Percentiles rank a stretch among this genome's conserved stretches.
Evolutionary conservation across 2,329 filamentous ascomycete species (phyloP).

Genomic region (Cordyceps cateniannulata): DNA sequence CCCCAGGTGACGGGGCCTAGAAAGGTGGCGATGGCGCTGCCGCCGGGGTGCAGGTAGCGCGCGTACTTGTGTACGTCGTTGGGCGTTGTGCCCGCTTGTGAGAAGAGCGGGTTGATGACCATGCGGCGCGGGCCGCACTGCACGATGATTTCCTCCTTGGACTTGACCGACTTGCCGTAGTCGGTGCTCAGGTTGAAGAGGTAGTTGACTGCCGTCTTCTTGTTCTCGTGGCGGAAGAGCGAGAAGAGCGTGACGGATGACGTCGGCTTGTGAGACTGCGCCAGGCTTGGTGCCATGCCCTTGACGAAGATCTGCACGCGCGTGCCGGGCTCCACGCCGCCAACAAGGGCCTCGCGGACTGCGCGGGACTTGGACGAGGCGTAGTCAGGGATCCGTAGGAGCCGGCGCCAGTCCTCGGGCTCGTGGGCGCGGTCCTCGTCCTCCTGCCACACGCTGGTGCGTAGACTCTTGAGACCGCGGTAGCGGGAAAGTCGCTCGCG

Average conservation of each 20-base stretch:
- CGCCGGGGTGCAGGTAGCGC: constrained; percentile 83
- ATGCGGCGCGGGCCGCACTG: constrained; percentile 87
- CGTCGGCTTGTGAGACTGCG: constrained; percentile 41
- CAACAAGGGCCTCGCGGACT: constrained; percentile 77
- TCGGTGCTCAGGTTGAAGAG: constrained; percentile 81
- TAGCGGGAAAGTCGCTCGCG: constrained; percentile 81
- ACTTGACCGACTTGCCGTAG: constrained; percentile 68
- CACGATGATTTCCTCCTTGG: constrained; percentile 86
- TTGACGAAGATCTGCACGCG: constrained; percentile 73
- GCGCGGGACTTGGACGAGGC: constrained; percentile 71
- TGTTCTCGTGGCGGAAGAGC: constrained; percentile 88
- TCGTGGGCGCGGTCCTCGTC: constrained; percentile 81
- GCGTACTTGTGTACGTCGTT: constrained; percentile 98
- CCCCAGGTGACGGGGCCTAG: constrained; percentile 91
- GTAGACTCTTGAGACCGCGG: constrained; percentile 84
- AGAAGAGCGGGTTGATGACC: constrained; percentile 85
- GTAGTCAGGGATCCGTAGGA: constrained; percentile 87
- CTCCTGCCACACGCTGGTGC: constrained; percentile 81
- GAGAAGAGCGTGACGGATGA: constrained; percentile 72
- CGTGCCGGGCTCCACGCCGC: constrained; percentile 77
- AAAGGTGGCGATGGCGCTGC: constrained; percentile 82
- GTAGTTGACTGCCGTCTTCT: constrained; percentile 83
- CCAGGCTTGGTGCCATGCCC: constrained; percentile 37
- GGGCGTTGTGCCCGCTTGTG: constrained; percentile 78
- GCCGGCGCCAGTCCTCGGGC: constrained; percentile 80